phyloP scores from a whole-genome alignment of 257 asterid genomes.

The Solanum piurae region DNA sequence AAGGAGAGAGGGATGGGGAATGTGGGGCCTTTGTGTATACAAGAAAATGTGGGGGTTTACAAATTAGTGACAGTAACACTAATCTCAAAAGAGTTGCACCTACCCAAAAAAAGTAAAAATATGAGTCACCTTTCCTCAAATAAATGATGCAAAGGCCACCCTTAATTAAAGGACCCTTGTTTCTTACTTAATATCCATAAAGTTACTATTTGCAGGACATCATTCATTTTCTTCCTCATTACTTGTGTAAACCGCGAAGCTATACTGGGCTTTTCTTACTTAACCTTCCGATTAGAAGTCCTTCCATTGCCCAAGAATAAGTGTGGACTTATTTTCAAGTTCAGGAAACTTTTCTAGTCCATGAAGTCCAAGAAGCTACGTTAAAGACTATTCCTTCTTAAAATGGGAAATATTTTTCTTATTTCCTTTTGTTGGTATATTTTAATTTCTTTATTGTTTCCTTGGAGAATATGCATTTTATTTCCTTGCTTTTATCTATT shows the following conservation, averaged over 20 bases:
- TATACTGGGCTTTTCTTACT: neutral
- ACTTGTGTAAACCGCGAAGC: neutral
- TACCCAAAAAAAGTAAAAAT: neutral
- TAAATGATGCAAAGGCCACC: neutral
- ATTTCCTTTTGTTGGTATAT: neutral
- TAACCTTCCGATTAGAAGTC: neutral
- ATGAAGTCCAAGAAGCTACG: neutral
- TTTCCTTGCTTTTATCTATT: neutral
- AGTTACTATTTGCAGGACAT: neutral
- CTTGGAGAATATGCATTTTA: neutral
- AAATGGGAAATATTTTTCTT: neutral
- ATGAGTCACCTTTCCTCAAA: neutral
- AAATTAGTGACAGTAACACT: neutral
- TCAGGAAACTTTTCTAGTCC: neutral
- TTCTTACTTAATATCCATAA: neutral
- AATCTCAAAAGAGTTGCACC: neutral
- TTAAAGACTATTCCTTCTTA: neutral
- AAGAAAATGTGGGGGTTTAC: neutral
- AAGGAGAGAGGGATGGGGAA: neutral
- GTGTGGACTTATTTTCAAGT: neutral
- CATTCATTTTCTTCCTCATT: neutral
- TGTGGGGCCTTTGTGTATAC: neutral
- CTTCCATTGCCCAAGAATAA: neutral
- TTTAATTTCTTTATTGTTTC: neutral
- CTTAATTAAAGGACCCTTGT: neutral